Base-by-base conservation (phyloP, 352 stramenopile species). In the Stramenopiles sp. region DNA sequence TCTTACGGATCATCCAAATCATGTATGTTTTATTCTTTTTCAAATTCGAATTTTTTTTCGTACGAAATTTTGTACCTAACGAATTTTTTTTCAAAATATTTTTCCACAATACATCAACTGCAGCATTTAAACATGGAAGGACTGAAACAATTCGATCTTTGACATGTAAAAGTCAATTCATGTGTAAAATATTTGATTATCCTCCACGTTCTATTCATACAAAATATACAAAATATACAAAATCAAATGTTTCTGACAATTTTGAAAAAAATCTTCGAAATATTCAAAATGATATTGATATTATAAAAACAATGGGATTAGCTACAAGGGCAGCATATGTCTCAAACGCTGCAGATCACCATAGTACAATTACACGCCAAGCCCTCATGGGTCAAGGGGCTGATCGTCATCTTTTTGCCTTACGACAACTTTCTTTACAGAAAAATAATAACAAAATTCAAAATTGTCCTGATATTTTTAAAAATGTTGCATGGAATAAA, bases 81-180 rank as follows among this genome's bases (percentile, higher is more conserved):
- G n/a, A n/a, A n/a, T n/a, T n/a, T n/a, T n/a, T n/a, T n/a, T n/a
- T n/a, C n/a, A n/a, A n/a, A n/a, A n/a, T n/a, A n/a, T n/a, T n/a
- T n/a, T n/a, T n/a, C n/a, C n/a, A n/a, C n/a, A n/a, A n/a, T n/a
- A n/a, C n/a, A n/a, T n/a, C n/a, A n/a, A 83, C 68, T 19, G 67
- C 66, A 0, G 68, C 65, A n/a, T 80, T 79, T 45, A 78, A 78
- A 55, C 68, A 79, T 44, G 68, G 68, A 21, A 61, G 68, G 19
- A 83, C 67, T 0, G 67, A 83, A 47, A 79, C 66, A 1, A 66
- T 83, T 36, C 65, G 68, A 18, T 73, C 61, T 44, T 73, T 64
- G 50, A 80, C 68, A 23, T 69, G 71, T 44, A 64, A 79, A 47
- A 66, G 65, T 1, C 59, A 61, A 19, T 39, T 35, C 5, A 78